Percentiles rank a stretch among this genome's conserved stretches.
phyloP scores from a whole-genome alignment of 805 yeast species.

The Teunomyces tritomae region DNA sequence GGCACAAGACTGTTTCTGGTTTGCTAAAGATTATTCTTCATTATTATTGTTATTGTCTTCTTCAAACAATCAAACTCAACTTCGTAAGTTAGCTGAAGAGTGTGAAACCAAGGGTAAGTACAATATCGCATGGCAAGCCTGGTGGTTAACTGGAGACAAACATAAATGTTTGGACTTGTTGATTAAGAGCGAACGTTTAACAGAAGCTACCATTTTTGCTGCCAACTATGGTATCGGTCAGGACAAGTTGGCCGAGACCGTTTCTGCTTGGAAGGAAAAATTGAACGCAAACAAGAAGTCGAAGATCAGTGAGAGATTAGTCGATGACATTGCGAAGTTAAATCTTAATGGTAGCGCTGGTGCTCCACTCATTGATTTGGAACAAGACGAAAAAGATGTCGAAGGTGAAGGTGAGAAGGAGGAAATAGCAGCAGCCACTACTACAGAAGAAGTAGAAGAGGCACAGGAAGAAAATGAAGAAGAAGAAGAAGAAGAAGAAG shows the following conservation, averaged over 20 bases:
- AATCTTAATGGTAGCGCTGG: slow-evolving; percentile 14
- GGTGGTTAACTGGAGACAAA: slow-evolving; percentile 81
- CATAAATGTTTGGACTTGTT: slow-evolving; percentile 63
- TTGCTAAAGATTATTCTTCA: slow-evolving; percentile 80
- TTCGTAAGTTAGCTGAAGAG: slow-evolving; percentile 58
- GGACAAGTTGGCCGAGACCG: slow-evolving; percentile 44
- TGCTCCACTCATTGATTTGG: slow-evolving; percentile 14
- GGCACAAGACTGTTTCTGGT: slow-evolving; percentile 76
- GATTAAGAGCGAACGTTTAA: slow-evolving; percentile 60
- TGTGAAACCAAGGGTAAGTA: slow-evolving; percentile 77
- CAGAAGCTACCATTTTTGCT: slow-evolving; percentile 85
- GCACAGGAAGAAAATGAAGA: slow-evolving; percentile 38
- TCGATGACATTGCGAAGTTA: slow-evolving; percentile 33
- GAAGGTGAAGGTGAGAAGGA: slow-evolving; percentile 9
- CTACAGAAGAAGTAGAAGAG: slow-evolving; percentile 12
- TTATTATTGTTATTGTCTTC: slow-evolving; percentile 80
- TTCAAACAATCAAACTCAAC: slow-evolving; percentile 62
- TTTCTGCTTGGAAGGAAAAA: slow-evolving; percentile 66
- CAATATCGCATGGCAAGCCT: slow-evolving; percentile 88
- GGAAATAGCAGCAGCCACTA: background rate
- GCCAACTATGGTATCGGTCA: slow-evolving; percentile 55
- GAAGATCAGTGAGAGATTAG: slow-evolving; percentile 61
- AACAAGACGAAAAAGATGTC: slow-evolving; percentile 22
- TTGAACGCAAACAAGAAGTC: slow-evolving; percentile 51
- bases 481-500: slow-evolving; percentile 9